phyloP scores from a whole-genome alignment of 2,329 filamentous ascomycete species.

The Penicillium expansum region DNA sequence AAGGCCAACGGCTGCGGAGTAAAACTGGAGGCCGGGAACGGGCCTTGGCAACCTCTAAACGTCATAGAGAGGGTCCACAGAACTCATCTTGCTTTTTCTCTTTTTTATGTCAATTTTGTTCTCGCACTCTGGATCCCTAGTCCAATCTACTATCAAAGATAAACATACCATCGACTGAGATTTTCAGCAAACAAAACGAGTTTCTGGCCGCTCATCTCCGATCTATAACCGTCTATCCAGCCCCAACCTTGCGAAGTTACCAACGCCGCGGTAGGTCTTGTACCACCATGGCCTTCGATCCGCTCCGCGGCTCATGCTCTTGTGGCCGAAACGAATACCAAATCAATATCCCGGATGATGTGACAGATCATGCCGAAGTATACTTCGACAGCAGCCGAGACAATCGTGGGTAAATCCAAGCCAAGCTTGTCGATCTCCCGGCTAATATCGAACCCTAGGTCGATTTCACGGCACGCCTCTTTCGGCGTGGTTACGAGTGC shows the following conservation, averaged over 20 bases:
- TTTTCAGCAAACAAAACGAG: neutral
- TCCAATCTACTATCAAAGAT: neutral
- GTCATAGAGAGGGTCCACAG: slow-evolving; percentile 26
- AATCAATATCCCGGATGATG: slow-evolving; percentile 63
- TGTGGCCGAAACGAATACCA: slow-evolving; percentile 84
- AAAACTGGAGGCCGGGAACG: slow-evolving; percentile 10
- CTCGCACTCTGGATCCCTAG: neutral
- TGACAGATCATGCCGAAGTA: slow-evolving; percentile 60
- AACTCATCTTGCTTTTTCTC: slow-evolving; percentile 10
- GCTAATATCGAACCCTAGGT: slow-evolving; percentile 43
- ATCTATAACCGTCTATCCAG: neutral
- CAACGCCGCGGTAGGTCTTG: slow-evolving; percentile 9
- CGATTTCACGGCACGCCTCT: slow-evolving; percentile 67
- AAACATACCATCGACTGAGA: neutral
- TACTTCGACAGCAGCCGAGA: slow-evolving; percentile 69
- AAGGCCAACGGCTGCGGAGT: slow-evolving; percentile 22
- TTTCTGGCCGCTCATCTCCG: neutral
- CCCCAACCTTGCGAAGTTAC: neutral
- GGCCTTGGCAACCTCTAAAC: slow-evolving; percentile 24
- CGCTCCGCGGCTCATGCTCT: slow-evolving; percentile 72
- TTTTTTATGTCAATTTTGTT: neutral
- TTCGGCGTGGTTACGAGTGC: slow-evolving; percentile 78
- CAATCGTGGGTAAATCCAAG: slow-evolving; percentile 63
- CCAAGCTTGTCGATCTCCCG: slow-evolving; percentile 8
- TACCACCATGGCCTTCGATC: slow-evolving; percentile 37